phyloP scores from a whole-genome alignment of 2,329 filamentous ascomycete genomes.

The Fusarium continuum region DNA sequence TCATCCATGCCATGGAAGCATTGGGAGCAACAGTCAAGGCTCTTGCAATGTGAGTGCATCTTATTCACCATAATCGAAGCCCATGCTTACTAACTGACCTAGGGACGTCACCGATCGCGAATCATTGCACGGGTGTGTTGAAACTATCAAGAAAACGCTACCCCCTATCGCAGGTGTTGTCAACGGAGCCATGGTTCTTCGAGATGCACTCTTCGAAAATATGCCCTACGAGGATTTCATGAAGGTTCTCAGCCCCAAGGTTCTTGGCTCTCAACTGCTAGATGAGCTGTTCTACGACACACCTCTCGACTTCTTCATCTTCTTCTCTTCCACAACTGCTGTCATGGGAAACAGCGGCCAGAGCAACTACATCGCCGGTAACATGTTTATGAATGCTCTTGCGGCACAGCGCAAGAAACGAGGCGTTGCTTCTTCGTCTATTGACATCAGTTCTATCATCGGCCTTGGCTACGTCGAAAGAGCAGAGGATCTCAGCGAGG shows the following conservation, averaged over 20 bases:
- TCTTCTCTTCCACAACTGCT: not conserved
- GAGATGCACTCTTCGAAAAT: accelerated
- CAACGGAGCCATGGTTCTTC: not conserved
- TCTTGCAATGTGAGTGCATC: no score
- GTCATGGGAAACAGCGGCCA: not conserved
- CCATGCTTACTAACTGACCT: no score
- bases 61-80: no score
- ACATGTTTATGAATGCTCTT: not conserved
- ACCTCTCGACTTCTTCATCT: not conserved
- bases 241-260: not conserved
- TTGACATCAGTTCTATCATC: not conserved
- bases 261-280: not conserved
- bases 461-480: not conserved
- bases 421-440: not conserved
- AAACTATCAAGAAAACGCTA: not conserved
- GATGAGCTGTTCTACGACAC: not conserved
- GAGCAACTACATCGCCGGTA: not conserved
- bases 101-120: not conserved
- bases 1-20: not conserved
- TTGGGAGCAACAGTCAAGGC: no score
- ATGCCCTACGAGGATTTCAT: not conserved
- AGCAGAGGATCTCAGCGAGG: no score
- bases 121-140: accelerated
- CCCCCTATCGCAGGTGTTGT: not conserved
- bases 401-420: not conserved